These are phyloP conservation scores for Cicer cuneatum DNA, from an alignment of 306 rosid species.

Conservation along the genomic window DNA sequence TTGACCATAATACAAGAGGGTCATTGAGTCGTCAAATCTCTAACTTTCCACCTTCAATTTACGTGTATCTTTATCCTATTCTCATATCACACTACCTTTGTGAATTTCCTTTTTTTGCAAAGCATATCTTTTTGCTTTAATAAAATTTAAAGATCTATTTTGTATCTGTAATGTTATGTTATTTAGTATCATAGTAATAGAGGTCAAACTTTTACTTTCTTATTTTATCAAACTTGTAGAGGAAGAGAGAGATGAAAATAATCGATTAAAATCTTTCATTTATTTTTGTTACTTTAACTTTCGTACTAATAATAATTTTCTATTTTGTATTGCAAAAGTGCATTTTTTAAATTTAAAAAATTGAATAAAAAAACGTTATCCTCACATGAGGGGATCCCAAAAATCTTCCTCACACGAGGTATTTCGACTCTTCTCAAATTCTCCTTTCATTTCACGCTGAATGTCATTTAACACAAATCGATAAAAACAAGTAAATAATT, in stretches of 20 bases:
- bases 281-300: too few relatives aligned
- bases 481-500: too few relatives aligned
- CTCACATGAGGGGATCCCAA: background rate
- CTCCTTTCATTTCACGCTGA: background rate
- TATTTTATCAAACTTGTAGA: too few relatives aligned
- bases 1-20: conserved; percentile 45
- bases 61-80: conserved; percentile 54
- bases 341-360: conserved; percentile 19
- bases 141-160: conserved; percentile 30
- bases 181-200: too few relatives aligned
- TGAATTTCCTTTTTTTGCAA: conserved; percentile 31
- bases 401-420: background rate
- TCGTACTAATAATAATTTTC: too few relatives aligned
- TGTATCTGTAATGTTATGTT: too few relatives aligned
- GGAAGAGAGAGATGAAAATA: too few relatives aligned
- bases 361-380: background rate
- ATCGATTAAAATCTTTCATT: too few relatives aligned
- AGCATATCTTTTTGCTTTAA: conserved; percentile 46
- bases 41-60: conserved; percentile 66
- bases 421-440: background rate
- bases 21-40: conserved; percentile 38
- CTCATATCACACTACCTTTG: conserved; percentile 40
- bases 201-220: too few relatives aligned
- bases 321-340: conserved; percentile 45
- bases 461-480: background rate